Conservation (phyloP, 257 asterid genomes). For the Forsythia suspensa region DNA sequence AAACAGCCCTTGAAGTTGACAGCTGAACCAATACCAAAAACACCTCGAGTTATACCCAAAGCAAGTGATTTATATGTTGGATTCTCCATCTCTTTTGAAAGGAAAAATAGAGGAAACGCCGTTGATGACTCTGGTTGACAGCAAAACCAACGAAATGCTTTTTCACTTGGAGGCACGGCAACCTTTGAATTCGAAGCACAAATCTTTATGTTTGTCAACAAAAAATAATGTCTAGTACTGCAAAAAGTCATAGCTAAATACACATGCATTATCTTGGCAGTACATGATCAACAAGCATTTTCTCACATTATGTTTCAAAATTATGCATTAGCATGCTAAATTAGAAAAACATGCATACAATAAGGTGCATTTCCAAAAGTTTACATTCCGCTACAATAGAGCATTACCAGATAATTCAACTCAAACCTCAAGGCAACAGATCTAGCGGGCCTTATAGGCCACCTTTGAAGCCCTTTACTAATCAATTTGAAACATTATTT, state of each 20-base stretch:
- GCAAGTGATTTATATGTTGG: conserved; percentile 61
- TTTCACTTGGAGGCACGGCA: conserved; percentile 96
- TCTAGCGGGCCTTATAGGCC: background rate
- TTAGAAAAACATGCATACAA: conserved; percentile 9
- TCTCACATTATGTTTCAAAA: background rate
- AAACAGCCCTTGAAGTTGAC: conserved; percentile 52
- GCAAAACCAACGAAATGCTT: conserved; percentile 86
- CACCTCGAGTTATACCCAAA: conserved; percentile 75
- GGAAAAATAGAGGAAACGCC: conserved; percentile 70
- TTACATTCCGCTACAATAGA: background rate
- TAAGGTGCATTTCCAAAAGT: too few species aligned
- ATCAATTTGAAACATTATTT: background rate
- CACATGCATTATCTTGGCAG: background rate
- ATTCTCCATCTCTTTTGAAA: conserved; percentile 69
- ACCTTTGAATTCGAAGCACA: conserved; percentile 47
- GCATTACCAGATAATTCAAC: conserved; percentile 5
- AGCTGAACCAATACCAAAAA: conserved; percentile 92
- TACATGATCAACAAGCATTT: background rate
- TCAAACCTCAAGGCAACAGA: conserved; percentile 11
- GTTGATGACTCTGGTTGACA: conserved; percentile 71
- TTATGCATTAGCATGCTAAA: background rate
- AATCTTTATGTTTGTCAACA: conserved; percentile 2
- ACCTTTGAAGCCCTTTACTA: background rate
- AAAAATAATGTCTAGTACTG: background rate
- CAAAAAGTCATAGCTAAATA: background rate